Evolutionary conservation across 208 protist species (phyloP), one percentile per base, ranked within the genome.

Genomic region (Trypanosoma rangeli): DNA sequence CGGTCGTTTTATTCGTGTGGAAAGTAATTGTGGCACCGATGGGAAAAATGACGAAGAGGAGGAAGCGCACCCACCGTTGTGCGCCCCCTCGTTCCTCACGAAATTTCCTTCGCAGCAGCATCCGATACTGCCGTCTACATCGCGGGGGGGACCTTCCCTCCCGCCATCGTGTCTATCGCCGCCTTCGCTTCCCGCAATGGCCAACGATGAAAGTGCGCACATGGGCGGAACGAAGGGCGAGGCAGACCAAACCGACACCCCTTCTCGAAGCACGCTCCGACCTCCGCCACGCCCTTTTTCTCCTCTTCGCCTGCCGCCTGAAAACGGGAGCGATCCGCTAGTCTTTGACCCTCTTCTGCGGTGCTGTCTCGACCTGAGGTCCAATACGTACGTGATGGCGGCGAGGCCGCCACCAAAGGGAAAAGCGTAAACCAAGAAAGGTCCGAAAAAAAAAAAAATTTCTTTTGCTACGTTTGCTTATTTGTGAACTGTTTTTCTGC

Each of bases 271-370:
- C 29, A 29, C 3, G 5, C 2, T 15, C 5, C 3, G 20, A 13
- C 10, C 16, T 49, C 5, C 9, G 44, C 15, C 37, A 55, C 28
- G 10, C 20, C 1, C 35, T 5, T 31, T 16, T 18, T 3, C 28
- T 20, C 29, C 8, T 7, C 26, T 58, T 20, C 1, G 24, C 22
- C 2, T 37, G 54, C 28, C 16, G 12, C 62, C 29, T 4, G 13
- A 59, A 7, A 35, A 50, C 29, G 31, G 35, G 20, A 24, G 37
- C 26, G 68, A 22, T 15, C 76, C 76, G 15, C 84, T 84, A 76
- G 61, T 95, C 37, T 95, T 89, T 73, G 90, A 95, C 65, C 70
- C 87, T 9, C 68, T 93, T 18, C 67, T 93, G 57, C 73, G 81
- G 28, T 93, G 86, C 58, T 95, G 84, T 60, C 66, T 93, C 29